A percentile compares a stretch with the other conserved stretches of the same genome.
These are phyloP conservation scores for Aschersonia sp. DNA, from an alignment of 2,329 filamentous ascomycete species.

Conservation along the genomic window DNA sequence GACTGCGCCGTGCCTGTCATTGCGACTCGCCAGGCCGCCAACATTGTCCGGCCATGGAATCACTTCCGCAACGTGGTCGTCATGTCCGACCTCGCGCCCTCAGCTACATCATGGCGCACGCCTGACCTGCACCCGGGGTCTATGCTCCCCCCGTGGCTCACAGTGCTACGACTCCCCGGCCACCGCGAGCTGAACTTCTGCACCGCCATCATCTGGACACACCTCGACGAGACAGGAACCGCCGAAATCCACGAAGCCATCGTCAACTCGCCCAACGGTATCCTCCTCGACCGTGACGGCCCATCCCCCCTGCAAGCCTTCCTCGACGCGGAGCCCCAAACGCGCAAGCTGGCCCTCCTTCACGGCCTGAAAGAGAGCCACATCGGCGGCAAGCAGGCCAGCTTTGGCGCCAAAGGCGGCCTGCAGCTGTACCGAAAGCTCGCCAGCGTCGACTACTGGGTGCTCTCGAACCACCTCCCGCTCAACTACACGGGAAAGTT, in stretches of 20 bases:
- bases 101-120: conserved; percentile 2
- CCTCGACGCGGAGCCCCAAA: conserved; percentile 3
- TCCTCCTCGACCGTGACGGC: conserved; percentile 1
- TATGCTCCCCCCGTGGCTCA: conserved; percentile 3
- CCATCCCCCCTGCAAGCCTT: conserved; percentile 2
- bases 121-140: conserved; percentile 2
- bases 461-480: conserved; percentile 2
- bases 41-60: conserved; percentile 5
- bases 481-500: conserved; percentile 4
- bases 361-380: conserved; percentile 5
- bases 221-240: neutral
- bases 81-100: conserved; percentile 1
- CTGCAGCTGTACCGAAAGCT: conserved; percentile 3
- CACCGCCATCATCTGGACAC: conserved; percentile 6
- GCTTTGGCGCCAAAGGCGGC: conserved; percentile 3
- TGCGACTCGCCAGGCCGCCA: conserved; percentile 4
- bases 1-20: conserved; percentile 3
- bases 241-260: conserved; percentile 4
- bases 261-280: conserved; percentile 4
- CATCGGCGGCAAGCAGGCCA: conserved; percentile 5
- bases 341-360: conserved; percentile 5
- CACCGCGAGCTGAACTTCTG: conserved; percentile 6
- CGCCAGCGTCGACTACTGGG: conserved; percentile 4
- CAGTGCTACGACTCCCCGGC: conserved; percentile 4
- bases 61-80: conserved; percentile 4